Percentiles rank a stretch among this genome's conserved stretches.
Evolutionary conservation across 2,329 filamentous ascomycete species (phyloP).

Genomic region (Byssothecium circinans): DNA sequence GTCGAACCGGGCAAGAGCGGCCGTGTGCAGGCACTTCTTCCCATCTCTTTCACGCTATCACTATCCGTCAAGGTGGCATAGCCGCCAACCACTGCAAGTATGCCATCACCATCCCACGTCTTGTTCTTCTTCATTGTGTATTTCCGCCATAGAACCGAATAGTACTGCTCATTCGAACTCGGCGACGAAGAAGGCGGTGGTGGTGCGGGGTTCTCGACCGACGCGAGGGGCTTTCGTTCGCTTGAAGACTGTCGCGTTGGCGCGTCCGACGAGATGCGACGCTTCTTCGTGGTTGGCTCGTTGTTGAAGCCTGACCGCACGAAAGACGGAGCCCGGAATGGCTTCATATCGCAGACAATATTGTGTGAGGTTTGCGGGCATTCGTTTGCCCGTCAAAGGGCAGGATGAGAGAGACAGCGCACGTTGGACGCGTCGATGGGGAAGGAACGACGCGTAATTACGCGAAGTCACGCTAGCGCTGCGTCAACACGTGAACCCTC

Average conservation of each 20-base stretch:
- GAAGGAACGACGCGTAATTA: conserved; percentile 2
- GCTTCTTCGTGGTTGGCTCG: conserved; percentile 47
- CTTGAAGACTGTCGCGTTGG: conserved; percentile 18
- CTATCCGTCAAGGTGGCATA: conserved; percentile 64
- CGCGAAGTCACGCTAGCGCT: not conserved
- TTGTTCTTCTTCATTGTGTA: conserved; percentile 73
- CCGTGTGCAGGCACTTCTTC: conserved; percentile 58
- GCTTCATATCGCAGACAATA: conserved; percentile 23
- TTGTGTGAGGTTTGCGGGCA: not conserved
- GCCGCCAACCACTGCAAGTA: conserved; percentile 60
- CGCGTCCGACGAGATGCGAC: conserved; percentile 42
- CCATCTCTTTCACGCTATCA: conserved; percentile 63
- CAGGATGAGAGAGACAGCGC: not conserved
- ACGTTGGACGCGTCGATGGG: not conserved
- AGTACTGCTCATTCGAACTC: conserved; percentile 43
- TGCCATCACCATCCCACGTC: conserved; percentile 74
- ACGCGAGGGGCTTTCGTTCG: conserved; percentile 36
- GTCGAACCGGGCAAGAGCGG: conserved; percentile 62
- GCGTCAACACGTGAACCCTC: not conserved
- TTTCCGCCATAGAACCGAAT: conserved; percentile 61
- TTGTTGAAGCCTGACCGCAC: conserved; percentile 23
- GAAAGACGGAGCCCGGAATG: conserved; percentile 40
- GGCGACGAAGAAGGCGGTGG: conserved; percentile 15
- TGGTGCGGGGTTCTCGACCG: conserved; percentile 24
- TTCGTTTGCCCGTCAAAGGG: not conserved